Percentiles rank a stretch among this genome's conserved stretches.
Evolutionary conservation across 129 eudicot genomes (phyloP).

Genomic region (Silybum marianum): DNA sequence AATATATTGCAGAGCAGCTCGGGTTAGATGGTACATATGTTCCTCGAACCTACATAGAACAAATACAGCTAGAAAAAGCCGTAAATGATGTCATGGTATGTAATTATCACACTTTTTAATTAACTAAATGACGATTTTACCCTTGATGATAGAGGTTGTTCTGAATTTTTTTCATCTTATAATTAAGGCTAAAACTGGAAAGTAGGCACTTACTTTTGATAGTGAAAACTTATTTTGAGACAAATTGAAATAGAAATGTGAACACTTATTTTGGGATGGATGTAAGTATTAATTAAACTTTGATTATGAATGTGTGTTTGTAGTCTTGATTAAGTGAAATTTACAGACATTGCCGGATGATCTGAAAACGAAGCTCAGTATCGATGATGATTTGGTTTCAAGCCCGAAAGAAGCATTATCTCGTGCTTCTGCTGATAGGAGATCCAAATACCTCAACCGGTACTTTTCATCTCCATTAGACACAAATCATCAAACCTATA

Average conservation of each 20-base stretch:
- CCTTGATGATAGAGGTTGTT: background rate
- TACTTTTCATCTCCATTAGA: slow-evolving; percentile 17
- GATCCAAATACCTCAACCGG: slow-evolving; percentile 80
- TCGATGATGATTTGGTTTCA: slow-evolving; percentile 81
- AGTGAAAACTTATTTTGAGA: background rate
- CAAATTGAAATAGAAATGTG: background rate
- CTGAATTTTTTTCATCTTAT: background rate
- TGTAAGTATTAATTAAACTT: background rate
- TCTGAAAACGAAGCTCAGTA: slow-evolving; percentile 90
- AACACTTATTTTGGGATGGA: background rate
- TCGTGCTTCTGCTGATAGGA: slow-evolving; percentile 90
- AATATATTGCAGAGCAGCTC: slow-evolving; percentile 72
- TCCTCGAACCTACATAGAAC: slow-evolving; percentile 97
- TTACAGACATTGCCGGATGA: slow-evolving; percentile 88
- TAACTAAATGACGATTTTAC: background rate
- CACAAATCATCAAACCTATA: background rate
- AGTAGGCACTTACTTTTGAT: background rate
- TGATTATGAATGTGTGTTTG: slow-evolving; percentile 10
- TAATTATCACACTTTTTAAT: background rate
- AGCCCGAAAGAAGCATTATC: slow-evolving; percentile 99
- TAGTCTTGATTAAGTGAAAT: slow-evolving; percentile 29
- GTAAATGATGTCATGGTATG: slow-evolving; percentile 90
- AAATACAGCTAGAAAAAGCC: slow-evolving; percentile 92
- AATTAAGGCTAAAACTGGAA: background rate
- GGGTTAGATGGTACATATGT: slow-evolving; percentile 92